phyloP scores from a whole-genome alignment of 2,329 filamentous ascomycete species.

The Trichoderma hamatum region DNA sequence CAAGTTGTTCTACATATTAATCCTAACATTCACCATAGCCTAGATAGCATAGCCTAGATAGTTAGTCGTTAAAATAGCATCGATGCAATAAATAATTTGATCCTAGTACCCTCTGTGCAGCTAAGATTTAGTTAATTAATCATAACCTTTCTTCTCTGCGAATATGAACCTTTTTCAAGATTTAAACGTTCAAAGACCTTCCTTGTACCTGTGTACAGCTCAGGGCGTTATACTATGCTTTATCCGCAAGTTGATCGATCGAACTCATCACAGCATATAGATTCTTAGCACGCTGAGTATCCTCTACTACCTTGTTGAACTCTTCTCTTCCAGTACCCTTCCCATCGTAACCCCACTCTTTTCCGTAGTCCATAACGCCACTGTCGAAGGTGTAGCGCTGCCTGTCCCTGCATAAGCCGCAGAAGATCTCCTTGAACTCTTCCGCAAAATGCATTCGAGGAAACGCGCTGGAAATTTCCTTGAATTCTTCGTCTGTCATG shows the following conservation, averaged over 20 bases:
- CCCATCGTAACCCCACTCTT: constrained; percentile 1
- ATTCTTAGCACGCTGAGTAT: background rate
- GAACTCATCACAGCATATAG: background rate
- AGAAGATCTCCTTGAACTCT: constrained; percentile 10
- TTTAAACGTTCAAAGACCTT: too few relatives aligned
- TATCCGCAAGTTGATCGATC: background rate
- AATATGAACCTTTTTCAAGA: too few relatives aligned
- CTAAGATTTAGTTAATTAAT: too few relatives aligned
- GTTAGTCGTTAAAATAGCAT: too few relatives aligned
- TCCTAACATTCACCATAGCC: too few relatives aligned
- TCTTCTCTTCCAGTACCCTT: background rate
- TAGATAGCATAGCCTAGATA: too few relatives aligned
- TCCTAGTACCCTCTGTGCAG: too few relatives aligned
- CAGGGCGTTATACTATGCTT: background rate
- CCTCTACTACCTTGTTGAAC: background rate
- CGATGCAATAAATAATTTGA: too few relatives aligned
- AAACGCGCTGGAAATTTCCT: background rate
- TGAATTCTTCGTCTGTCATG: background rate
- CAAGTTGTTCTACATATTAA: too few relatives aligned
- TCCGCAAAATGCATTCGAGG: background rate
- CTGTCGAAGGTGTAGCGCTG: constrained; percentile 1
- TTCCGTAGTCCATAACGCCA: background rate
- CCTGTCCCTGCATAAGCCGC: constrained; percentile 6
- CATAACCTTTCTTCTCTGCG: too few relatives aligned
- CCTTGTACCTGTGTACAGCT: background rate